Evolutionary conservation across 106 monocot species (phyloP).

Genomic region (Ottelia alismoides): DNA sequence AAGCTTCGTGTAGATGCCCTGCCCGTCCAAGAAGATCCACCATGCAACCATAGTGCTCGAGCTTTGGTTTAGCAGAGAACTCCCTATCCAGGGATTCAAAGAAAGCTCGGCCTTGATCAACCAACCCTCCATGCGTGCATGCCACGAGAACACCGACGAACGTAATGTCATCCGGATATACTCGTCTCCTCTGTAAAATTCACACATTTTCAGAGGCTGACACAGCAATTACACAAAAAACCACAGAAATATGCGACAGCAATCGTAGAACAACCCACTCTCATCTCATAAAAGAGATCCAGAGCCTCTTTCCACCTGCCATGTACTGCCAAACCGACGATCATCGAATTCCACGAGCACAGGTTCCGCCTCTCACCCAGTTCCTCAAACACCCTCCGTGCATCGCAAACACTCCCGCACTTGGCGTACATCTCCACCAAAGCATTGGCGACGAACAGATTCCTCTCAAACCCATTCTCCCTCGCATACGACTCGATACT

Average conservation of each 20-base stretch:
- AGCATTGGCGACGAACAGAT: conserved; percentile 54
- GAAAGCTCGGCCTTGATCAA: conserved; percentile 29
- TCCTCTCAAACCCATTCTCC: conserved; percentile 25
- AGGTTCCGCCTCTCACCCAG: conserved; percentile 35
- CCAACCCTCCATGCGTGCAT: conserved; percentile 60
- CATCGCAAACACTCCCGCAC: conserved; percentile 39
- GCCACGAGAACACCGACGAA: conserved; percentile 56
- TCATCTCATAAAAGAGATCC: conserved; percentile 48
- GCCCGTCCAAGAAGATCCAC: conserved; percentile 65
- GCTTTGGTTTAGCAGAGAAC: conserved; percentile 32
- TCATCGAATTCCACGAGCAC: conserved; percentile 86
- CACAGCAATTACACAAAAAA: too few species aligned
- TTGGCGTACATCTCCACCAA: conserved; percentile 76
- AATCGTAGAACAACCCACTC: too few species aligned
- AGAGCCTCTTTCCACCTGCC: conserved; percentile 43
- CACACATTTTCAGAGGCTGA: too few species aligned
- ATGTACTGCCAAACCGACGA: conserved; percentile 58
- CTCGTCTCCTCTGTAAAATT: conserved; percentile 29
- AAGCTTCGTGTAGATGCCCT: conserved; percentile 36
- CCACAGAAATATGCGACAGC: too few species aligned
- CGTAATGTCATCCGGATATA: conserved; percentile 53
- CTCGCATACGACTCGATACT: conserved; percentile 46
- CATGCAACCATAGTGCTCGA: conserved; percentile 79
- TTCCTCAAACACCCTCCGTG: conserved; percentile 42
- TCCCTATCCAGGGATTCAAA: conserved; percentile 40